Base-by-base conservation (phyloP, 495 filamentous ascomycete genomes). In the Penicillium herquei region DNA sequence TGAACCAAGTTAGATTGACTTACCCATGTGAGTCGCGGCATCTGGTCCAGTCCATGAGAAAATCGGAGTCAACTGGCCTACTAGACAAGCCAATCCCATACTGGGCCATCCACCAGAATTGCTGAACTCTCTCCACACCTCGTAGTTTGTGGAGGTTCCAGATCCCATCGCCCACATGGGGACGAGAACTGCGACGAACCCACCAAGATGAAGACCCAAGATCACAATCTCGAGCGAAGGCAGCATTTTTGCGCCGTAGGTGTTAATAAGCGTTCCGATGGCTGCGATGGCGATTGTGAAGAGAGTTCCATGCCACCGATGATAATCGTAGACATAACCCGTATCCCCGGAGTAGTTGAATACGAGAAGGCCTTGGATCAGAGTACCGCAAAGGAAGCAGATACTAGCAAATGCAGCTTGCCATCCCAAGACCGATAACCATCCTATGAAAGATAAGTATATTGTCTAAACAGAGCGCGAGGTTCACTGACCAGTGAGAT, bases 111-210 rank as follows among this genome's bases (percentile, higher is more conserved):
- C 67, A 7, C 79, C 79, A 0, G 62, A 60, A 51, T 83, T 81
- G 13, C 63, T 51, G 44, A 84, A 81, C 6, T 68, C 64, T 7
- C 68, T 72, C 58, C 80, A 81, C 2, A 81, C 78, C 17, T 56
- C 52, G 1, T 61, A 52, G 0, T 67, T 62, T 0, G 67, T 47
- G 33, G 58, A 59, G 3, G 51, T 56, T 21, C 73, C 76, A 7
- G 77, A 71, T 1, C 72, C 67, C 49, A 80, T 66, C 30, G 61
- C 69, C 60, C 77, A 73, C 34, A 84, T 58, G 6, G 73, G 65
- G 6, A 80, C 71, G 5, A 83, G 42, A 2, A 81, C 71, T 6
- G 69, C 79, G n/a, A 83, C 68, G 39, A 81, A 81, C 5, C 76
- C 79, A 4, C 69, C 52, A 0, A 83, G 37, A 39, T 83, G 78